phyloP scores from a whole-genome alignment of 345 rosid genomes.

The Melaleuca quinquenervia region DNA sequence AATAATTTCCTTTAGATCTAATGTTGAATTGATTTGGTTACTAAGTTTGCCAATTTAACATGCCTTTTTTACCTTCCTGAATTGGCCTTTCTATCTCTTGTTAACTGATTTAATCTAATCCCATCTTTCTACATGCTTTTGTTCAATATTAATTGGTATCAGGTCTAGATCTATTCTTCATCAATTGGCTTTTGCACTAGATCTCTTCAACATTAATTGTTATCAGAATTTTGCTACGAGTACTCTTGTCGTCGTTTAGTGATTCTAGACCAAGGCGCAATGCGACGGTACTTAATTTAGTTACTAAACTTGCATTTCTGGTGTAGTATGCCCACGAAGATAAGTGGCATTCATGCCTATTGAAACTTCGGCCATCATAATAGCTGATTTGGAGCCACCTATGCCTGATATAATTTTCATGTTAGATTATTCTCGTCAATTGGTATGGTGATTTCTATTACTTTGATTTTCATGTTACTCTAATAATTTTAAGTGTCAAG shows the following conservation, averaged over 20 bases:
- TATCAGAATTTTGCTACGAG: accelerated
- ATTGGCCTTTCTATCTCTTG: neutral
- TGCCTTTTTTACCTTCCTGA: accelerated
- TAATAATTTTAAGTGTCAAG: no score
- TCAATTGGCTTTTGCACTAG: neutral
- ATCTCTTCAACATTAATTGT: neutral
- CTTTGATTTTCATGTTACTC: no score
- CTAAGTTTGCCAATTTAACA: neutral
- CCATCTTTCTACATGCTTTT: neutral
- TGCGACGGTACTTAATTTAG: no score
- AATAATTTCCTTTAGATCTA: no score
- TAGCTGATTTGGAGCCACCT: accelerated
- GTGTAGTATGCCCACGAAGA: neutral
- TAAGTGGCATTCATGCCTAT: neutral
- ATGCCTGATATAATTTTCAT: no score
- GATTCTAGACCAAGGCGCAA: neutral
- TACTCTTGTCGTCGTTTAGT: accelerated
- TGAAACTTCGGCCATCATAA: accelerated
- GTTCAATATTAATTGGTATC: accelerated
- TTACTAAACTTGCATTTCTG: accelerated
- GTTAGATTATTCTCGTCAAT: no score
- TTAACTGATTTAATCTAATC: neutral
- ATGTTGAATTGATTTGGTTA: neutral
- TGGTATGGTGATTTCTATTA: no score
- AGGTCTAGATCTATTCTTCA: accelerated